Evolutionary conservation across 495 filamentous ascomycete genomes (phyloP).

Genomic region (Penicillium ochrochloron): DNA sequence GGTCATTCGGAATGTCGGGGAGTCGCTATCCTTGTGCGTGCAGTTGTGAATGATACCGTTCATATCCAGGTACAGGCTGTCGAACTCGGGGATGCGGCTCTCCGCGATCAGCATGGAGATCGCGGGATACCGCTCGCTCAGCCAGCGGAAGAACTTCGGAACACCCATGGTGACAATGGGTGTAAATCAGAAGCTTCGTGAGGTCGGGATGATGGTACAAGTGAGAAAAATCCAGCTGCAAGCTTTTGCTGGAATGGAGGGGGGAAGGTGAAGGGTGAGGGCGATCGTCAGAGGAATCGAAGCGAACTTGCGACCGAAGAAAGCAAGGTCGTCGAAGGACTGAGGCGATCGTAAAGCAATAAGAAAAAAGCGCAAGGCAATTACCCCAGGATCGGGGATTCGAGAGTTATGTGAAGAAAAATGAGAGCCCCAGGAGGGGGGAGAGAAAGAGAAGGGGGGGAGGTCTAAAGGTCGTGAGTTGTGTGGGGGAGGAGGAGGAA

Average conservation of each 20-base stretch:
- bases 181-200: neutral
- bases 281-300: constrained; percentile 2
- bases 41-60: constrained; percentile 99
- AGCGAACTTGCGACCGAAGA: constrained; percentile 11
- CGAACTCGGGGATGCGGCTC: constrained; percentile 98
- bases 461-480: constrained; percentile 9
- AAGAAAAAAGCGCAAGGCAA: neutral
- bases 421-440: constrained; percentile 1
- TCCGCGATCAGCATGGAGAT: constrained; percentile 99
- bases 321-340: constrained; percentile 2
- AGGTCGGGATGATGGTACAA: neutral
- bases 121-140: constrained; percentile 97
- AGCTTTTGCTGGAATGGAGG: neutral
- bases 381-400: neutral
- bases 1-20: constrained; percentile 87
- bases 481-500: constrained; percentile 14
- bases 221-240: neutral
- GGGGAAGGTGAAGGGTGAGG: neutral
- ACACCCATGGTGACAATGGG: constrained; percentile 70
- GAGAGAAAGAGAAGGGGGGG: neutral
- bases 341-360: constrained; percentile 7
- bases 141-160: constrained; percentile 94
- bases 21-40: constrained; percentile 93
- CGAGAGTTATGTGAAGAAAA: neutral
- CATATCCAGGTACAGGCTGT: constrained; percentile 98